phyloP scores from a whole-genome alignment of 257 asterid genomes.

The Solanum infundibuliforme region DNA sequence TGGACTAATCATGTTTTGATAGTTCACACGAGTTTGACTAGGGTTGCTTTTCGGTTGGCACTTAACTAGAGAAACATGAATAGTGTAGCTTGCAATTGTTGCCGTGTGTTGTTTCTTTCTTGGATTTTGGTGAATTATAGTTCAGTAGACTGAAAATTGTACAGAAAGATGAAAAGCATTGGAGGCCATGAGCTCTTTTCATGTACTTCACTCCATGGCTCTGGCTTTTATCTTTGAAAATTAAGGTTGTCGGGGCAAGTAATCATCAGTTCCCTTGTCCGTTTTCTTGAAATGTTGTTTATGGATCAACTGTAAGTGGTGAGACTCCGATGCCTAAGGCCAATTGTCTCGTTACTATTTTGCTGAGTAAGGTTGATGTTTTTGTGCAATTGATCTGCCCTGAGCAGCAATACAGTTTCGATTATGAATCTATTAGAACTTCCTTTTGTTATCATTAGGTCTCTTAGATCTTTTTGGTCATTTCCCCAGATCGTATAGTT shows the following conservation, averaged over 20 bases:
- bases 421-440: no score
- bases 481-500: background rate
- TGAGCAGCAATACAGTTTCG: background rate
- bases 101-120: background rate
- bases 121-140: background rate
- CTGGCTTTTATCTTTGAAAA: background rate
- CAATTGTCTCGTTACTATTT: background rate
- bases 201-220: background rate
- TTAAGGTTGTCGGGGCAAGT: background rate
- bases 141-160: background rate
- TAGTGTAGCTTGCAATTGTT: background rate
- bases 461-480: background rate
- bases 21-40: background rate
- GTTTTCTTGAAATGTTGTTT: background rate
- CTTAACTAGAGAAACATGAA: background rate
- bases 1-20: background rate
- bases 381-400: background rate
- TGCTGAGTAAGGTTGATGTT: background rate
- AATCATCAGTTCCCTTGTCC: background rate
- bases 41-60: background rate
- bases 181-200: background rate
- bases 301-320: background rate
- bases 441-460: no score
- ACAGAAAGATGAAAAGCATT: background rate
- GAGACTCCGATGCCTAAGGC: background rate